phyloP scores from a whole-genome alignment of 441 rosid genomes.

The Melastoma candidum region DNA sequence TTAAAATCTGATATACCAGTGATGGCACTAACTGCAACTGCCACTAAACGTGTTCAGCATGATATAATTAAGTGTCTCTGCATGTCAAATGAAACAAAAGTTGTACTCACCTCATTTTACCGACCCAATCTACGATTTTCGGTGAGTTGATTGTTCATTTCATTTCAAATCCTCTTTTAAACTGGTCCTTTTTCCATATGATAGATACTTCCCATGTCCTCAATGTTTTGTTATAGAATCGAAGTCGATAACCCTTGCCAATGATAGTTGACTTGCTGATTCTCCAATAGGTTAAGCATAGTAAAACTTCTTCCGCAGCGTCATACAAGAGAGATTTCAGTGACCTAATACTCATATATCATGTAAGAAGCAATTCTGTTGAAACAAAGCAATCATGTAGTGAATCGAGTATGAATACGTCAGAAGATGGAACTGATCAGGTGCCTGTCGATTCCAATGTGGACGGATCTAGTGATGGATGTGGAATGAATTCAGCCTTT shows the following conservation, averaged over 20 bases:
- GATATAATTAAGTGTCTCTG: conserved; percentile 61
- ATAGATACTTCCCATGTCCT: too few relatives aligned
- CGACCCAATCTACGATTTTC: conserved; percentile 66
- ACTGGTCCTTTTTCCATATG: neutral
- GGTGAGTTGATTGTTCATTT: conserved; percentile 28
- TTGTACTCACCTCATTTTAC: conserved; percentile 74
- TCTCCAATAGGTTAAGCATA: conserved; percentile 61
- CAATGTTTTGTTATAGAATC: too few relatives aligned
- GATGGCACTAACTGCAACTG: conserved; percentile 96
- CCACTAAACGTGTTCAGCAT: conserved; percentile 61
- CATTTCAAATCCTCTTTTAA: neutral
- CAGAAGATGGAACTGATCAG: conserved; percentile 12
- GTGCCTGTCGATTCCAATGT: conserved; percentile 25
- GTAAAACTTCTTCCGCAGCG: conserved; percentile 52
- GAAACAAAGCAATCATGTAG: conserved; percentile 23
- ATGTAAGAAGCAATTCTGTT: conserved; percentile 27
- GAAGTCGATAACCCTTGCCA: too few relatives aligned
- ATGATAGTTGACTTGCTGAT: conserved; percentile 11
- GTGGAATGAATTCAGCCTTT: conserved; percentile 28
- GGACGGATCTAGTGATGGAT: conserved; percentile 15
- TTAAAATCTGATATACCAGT: conserved; percentile 59
- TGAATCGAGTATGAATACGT: conserved; percentile 10
- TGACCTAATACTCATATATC: conserved; percentile 41
- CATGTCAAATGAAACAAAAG: conserved; percentile 61
- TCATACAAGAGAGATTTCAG: conserved; percentile 56